A percentile compares a stretch with the other conserved stretches of the same genome.
phyloP scores from a whole-genome alignment of 2,329 filamentous ascomycete genomes.

The Hymenoscyphus linearis region DNA sequence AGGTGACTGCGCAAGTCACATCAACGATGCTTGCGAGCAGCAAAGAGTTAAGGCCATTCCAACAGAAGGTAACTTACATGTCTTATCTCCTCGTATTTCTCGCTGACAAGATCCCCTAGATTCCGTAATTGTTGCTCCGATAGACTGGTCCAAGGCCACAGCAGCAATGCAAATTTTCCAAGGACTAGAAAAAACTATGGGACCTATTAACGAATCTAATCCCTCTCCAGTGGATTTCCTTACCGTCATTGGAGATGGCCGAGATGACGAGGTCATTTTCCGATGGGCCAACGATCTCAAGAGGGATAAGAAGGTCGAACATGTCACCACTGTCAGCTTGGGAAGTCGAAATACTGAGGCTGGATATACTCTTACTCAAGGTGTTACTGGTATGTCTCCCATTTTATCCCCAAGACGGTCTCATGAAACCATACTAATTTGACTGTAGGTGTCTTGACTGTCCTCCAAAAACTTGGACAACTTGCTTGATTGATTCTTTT shows the following conservation, averaged over 20 bases:
- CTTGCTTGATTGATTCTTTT: constrained; percentile 4
- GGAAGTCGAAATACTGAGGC: constrained; percentile 87
- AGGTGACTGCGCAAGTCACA: constrained; percentile 85
- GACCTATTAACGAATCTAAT: constrained; percentile 30
- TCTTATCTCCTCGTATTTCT: neutral
- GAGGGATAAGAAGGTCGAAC: constrained; percentile 51
- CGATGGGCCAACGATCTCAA: constrained; percentile 82
- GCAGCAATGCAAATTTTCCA: constrained; percentile 72
- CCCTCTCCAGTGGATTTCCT: constrained; percentile 66
- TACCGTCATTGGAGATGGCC: constrained; percentile 82
- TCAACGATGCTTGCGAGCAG: constrained; percentile 85
- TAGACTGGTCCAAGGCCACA: constrained; percentile 82
- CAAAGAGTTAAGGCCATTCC: constrained; percentile 81
- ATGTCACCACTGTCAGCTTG: constrained; percentile 80
- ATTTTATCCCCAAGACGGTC: neutral
- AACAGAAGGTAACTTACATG: constrained; percentile 48
- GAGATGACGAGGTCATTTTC: constrained; percentile 91
- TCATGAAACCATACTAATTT: neutral
- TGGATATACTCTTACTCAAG: constrained; percentile 78
- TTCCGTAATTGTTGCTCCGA: constrained; percentile 76
- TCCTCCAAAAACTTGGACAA: constrained; percentile 45
- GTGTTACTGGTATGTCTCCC: constrained; percentile 67
- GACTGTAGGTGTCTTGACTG: constrained; percentile 43
- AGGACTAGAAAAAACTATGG: constrained; percentile 42
- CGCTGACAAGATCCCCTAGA: constrained; percentile 33